Percentiles rank a stretch among this genome's conserved stretches.
These are phyloP conservation scores for Xylariales sp. DNA, from an alignment of 2,329 filamentous ascomycete genomes.

Conservation along the genomic window DNA sequence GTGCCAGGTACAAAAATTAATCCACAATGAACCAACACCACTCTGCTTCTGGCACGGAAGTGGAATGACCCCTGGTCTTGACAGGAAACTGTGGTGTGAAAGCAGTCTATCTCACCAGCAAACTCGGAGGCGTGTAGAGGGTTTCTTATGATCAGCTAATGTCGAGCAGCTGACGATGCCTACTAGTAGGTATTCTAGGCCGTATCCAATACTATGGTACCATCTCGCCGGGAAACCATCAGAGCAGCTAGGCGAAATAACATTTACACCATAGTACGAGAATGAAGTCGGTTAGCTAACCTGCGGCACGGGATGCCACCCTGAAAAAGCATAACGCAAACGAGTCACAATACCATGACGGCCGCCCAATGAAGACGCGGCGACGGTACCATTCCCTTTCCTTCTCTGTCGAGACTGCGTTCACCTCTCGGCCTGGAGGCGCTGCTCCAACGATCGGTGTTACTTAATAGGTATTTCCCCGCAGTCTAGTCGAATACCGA, in stretches of 20 bases:
- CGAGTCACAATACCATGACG: conserved; percentile 23
- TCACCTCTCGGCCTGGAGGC: conserved; percentile 36
- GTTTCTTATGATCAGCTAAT: conserved; percentile 37
- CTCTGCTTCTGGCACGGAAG: conserved; percentile 39
- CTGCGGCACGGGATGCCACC: conserved; percentile 34
- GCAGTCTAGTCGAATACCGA: conserved; percentile 43
- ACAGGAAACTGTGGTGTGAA: conserved; percentile 16
- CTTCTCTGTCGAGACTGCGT: conserved; percentile 16
- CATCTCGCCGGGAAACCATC: conserved; percentile 40
- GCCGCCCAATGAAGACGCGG: conserved; percentile 25
- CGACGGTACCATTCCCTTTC: conserved; percentile 19
- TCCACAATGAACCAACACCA: conserved; percentile 35
- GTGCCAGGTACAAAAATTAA: conserved; percentile 33
- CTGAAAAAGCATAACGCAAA: conserved; percentile 37
- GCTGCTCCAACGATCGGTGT: conserved; percentile 47
- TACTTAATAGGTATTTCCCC: conserved; percentile 50
- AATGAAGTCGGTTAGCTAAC: conserved; percentile 30
- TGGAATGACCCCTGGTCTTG: conserved; percentile 30
- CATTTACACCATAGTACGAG: conserved; percentile 25
- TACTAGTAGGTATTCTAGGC: conserved; percentile 35
- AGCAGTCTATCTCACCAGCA: conserved; percentile 20
- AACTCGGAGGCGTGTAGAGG: conserved; percentile 38
- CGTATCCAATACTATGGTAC: conserved; percentile 43
- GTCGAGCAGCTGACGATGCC: conserved; percentile 36
- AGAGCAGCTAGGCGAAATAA: conserved; percentile 35